These are phyloP conservation scores for Pseudocercospora vitis DNA, from an alignment of 2,329 filamentous ascomycete genomes.

Conservation along the genomic window DNA sequence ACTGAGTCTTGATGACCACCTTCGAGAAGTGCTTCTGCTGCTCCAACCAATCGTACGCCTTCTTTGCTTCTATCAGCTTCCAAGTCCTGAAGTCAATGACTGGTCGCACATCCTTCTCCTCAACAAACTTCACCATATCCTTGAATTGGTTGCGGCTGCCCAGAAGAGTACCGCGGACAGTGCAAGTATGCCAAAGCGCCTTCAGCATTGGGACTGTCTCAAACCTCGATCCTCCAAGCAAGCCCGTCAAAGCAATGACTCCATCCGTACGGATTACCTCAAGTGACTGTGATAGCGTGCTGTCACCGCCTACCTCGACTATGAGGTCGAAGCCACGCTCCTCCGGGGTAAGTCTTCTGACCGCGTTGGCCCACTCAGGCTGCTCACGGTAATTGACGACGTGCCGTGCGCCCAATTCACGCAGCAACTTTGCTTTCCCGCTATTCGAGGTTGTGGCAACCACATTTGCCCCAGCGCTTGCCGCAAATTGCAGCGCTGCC, in stretches of 20 bases:
- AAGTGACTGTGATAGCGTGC: slow-evolving; percentile 32
- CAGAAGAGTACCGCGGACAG: slow-evolving; percentile 24
- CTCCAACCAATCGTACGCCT: slow-evolving; percentile 35
- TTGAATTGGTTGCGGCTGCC: slow-evolving; percentile 23
- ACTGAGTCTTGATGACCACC: slow-evolving; percentile 23
- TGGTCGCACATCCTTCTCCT: slow-evolving; percentile 22
- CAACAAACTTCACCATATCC: slow-evolving; percentile 25
- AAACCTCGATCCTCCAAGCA: slow-evolving; percentile 13
- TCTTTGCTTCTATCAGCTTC: slow-evolving; percentile 34
- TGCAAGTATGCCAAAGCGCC: slow-evolving; percentile 17
- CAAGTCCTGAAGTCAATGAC: slow-evolving; percentile 42
- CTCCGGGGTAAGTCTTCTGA: slow-evolving; percentile 44
- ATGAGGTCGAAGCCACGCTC: slow-evolving; percentile 59
- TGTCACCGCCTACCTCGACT: slow-evolving; percentile 59
- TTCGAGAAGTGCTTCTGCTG: slow-evolving; percentile 38
- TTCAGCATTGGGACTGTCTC: slow-evolving; percentile 23
- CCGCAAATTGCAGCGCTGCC: slow-evolving; percentile 58
- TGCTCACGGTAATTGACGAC: slow-evolving; percentile 56
- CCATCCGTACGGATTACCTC: slow-evolving; percentile 43
- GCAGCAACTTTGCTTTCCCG: slow-evolving; percentile 46
- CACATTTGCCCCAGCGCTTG: slow-evolving; percentile 53
- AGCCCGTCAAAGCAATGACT: slow-evolving; percentile 31
- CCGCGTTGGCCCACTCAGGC: slow-evolving; percentile 52
- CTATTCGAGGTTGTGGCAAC: slow-evolving; percentile 55
- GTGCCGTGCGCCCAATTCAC: slow-evolving; percentile 47